These are phyloP conservation scores for Articulospora tetracladia DNA, from an alignment of 495 filamentous ascomycete species.

Conservation along the genomic window DNA sequence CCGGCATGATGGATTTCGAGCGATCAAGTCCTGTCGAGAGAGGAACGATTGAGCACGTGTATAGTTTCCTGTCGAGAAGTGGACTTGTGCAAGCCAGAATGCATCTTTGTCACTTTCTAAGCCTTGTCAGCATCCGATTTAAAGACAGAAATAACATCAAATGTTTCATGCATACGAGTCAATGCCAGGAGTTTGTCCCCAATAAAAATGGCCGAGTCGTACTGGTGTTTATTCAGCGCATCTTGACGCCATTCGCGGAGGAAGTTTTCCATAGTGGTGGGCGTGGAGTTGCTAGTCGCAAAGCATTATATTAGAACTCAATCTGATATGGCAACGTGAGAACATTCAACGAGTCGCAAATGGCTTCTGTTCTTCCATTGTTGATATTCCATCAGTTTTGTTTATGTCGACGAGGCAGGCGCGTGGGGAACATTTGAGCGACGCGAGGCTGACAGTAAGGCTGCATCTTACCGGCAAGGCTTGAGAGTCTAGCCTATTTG, in stretches of 20 bases:
- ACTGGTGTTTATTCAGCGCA: constrained; percentile 87
- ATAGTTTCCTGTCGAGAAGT: constrained; percentile 92
- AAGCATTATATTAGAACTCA: neutral
- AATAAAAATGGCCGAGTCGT: constrained; percentile 93
- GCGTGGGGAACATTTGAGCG: neutral
- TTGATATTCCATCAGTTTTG: neutral
- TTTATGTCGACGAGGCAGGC: neutral
- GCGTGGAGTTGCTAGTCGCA: neutral
- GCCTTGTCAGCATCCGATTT: constrained; percentile 24
- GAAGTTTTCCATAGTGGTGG: constrained; percentile 73
- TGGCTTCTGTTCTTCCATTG: neutral
- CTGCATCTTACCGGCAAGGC: neutral
- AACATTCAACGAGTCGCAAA: neutral
- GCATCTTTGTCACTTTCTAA: constrained; percentile 85
- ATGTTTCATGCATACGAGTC: constrained; percentile 60
- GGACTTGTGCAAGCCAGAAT: constrained; percentile 90
- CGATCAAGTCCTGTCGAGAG: constrained; percentile 76
- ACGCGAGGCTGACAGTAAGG: constrained; percentile 5
- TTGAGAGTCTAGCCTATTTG: neutral
- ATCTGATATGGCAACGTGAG: neutral
- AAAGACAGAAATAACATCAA: neutral
- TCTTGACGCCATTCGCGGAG: constrained; percentile 91
- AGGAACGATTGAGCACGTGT: constrained; percentile 83
- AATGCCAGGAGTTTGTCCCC: constrained; percentile 94
- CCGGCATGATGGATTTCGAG: constrained; percentile 76